Conservation (phyloP, 768 basidiomycete genomes). For the Erythrobasidium yunnanense region DNA sequence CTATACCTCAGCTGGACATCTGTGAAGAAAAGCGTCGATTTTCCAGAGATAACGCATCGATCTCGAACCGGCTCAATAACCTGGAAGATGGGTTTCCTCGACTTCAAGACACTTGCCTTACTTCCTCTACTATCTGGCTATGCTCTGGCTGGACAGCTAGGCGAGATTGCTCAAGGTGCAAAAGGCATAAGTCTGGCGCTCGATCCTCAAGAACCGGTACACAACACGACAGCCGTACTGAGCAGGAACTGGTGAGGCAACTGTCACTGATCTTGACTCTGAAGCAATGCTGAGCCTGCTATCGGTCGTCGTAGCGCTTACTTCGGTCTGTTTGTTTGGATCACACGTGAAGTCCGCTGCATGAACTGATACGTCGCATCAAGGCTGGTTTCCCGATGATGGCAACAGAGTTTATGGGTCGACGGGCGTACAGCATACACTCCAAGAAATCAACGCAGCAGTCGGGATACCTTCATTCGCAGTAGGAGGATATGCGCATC, state of each 20-base stretch:
- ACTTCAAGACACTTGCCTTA: too few species aligned
- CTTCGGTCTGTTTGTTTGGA: background rate
- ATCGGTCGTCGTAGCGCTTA: slow-evolving; percentile 1
- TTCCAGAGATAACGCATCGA: background rate
- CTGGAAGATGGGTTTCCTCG: background rate
- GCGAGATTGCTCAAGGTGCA: background rate
- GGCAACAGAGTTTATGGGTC: slow-evolving; percentile 10
- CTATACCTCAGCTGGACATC: too few species aligned
- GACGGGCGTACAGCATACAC: slow-evolving; percentile 5
- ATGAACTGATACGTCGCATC: background rate
- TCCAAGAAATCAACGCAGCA: slow-evolving; percentile 13
- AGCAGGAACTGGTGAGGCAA: slow-evolving; percentile 3
- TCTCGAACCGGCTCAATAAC: background rate
- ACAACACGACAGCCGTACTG: background rate
- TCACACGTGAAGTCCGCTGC: background rate
- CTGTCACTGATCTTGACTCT: background rate
- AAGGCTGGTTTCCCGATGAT: slow-evolving; percentile 6
- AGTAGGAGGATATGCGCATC: slow-evolving; percentile 14
- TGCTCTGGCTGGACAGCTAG: background rate
- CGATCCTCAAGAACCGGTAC: background rate
- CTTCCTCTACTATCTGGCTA: background rate
- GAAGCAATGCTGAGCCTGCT: background rate
- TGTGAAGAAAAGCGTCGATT: background rate
- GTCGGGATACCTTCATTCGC: slow-evolving; percentile 2
- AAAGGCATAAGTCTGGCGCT: background rate